Evolutionary conservation across 2,329 filamentous ascomycete species (phyloP).

Genomic region (Penicillium sp.): DNA sequence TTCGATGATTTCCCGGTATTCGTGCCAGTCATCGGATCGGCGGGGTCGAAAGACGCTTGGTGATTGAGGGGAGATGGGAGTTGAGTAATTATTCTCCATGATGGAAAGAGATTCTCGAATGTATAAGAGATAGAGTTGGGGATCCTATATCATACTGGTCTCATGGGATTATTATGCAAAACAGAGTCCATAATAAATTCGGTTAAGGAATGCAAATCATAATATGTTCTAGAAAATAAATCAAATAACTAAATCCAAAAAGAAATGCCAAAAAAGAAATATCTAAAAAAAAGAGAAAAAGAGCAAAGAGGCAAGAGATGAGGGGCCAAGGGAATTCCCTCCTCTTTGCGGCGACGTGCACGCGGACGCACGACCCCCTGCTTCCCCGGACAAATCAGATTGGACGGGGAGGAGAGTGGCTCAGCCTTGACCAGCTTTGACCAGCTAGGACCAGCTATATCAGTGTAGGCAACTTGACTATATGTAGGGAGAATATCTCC

Average conservation of each 20-base stretch:
- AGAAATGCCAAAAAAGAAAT: not conserved
- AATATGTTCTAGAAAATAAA: slow-evolving; percentile 1
- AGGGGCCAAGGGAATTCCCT: slow-evolving; percentile 22
- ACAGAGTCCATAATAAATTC: slow-evolving; percentile 2
- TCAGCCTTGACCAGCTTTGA: not conserved
- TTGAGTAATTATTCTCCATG: slow-evolving; percentile 18
- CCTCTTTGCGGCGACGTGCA: slow-evolving; percentile 37
- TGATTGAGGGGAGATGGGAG: slow-evolving; percentile 14
- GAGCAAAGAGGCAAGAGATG: slow-evolving; percentile 11
- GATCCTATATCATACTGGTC: slow-evolving; percentile 1
- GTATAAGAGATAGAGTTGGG: not conserved
- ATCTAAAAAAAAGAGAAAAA: not conserved
- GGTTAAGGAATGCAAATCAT: slow-evolving; percentile 7
- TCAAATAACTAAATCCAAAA: not conserved
- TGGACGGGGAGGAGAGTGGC: slow-evolving; percentile 8
- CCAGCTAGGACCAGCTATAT: not conserved
- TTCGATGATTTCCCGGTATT: slow-evolving; percentile 37
- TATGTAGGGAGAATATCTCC: slow-evolving; percentile 8
- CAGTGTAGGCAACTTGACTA: slow-evolving; percentile 10
- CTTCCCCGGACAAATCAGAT: slow-evolving; percentile 37
- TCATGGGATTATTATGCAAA: not conserved
- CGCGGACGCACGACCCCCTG: slow-evolving; percentile 31
- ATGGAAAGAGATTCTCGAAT: not conserved
- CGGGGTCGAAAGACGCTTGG: slow-evolving; percentile 32
- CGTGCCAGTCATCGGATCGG: slow-evolving; percentile 38